phyloP scores from a whole-genome alignment of 2,329 filamentous ascomycete species.

The Corinectria fuckeliana region DNA sequence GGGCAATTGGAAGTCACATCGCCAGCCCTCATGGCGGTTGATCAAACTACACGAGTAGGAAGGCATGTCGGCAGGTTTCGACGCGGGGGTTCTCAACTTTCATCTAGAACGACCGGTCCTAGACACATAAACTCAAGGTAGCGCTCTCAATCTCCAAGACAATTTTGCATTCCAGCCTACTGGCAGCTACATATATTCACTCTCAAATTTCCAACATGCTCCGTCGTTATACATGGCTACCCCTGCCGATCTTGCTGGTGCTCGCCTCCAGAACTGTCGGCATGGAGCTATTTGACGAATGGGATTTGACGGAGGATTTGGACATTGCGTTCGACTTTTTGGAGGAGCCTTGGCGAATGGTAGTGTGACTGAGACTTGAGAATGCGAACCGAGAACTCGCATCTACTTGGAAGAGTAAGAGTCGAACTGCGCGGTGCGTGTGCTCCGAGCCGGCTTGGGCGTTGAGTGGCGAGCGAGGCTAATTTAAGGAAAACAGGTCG shows the following conservation, averaged over 20 bases:
- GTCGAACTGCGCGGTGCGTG: neutral
- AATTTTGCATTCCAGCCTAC: neutral
- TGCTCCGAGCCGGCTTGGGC: neutral
- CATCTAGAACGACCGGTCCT: neutral
- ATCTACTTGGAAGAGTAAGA: neutral
- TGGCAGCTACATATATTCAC: neutral
- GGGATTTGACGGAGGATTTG: slow-evolving; percentile 14
- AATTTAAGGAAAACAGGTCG: neutral
- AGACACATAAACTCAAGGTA: too few species aligned
- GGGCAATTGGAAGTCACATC: neutral
- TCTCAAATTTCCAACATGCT: neutral
- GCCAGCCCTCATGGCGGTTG: neutral
- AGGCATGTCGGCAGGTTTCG: neutral
- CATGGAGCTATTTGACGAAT: slow-evolving; percentile 13
- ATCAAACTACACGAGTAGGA: neutral
- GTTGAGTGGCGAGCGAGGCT: neutral
- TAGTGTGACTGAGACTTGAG: neutral
- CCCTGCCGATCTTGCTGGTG: neutral
- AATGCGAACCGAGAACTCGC: neutral
- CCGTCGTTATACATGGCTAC: neutral
- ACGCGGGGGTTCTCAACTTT: neutral
- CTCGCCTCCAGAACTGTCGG: neutral
- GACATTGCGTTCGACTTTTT: slow-evolving; percentile 14
- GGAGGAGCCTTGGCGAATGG: neutral
- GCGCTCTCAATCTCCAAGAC: neutral